Percentiles rank a stretch among this genome's conserved stretches.
Conservation (phyloP, 1,284 basidiomycete species). For the Inonotus obliquus region DNA sequence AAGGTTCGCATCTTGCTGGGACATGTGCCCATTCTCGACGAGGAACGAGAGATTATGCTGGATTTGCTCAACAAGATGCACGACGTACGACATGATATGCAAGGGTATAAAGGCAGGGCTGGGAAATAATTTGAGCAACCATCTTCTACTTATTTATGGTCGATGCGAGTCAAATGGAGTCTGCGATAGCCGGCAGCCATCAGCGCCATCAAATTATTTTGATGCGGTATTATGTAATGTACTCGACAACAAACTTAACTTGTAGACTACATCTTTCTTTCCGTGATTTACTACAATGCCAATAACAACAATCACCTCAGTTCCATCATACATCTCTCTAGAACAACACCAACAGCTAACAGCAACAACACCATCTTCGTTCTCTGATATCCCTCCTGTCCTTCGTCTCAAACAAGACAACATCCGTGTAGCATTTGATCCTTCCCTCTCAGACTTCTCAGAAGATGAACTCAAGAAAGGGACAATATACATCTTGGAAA, state of each 20-base stretch:
- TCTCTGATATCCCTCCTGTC: conserved; percentile 41
- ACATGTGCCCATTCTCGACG: conserved; percentile 51
- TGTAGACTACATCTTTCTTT: neutral
- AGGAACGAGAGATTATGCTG: conserved; percentile 59
- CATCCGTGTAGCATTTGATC: conserved; percentile 35
- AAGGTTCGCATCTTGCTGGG: conserved; percentile 44
- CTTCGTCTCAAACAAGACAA: conserved; percentile 35
- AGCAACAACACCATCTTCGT: conserved; percentile 74
- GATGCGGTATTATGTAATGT: neutral
- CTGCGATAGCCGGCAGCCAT: neutral
- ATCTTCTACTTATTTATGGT: neutral
- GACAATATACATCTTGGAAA: conserved; percentile 41
- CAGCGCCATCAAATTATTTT: neutral
- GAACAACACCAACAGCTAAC: conserved; percentile 67
- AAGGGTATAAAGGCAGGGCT: neutral
- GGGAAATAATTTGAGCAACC: neutral
- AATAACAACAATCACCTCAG: conserved; percentile 37
- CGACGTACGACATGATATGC: conserved; percentile 25
- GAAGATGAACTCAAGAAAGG: conserved; percentile 31
- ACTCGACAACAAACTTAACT: no score
- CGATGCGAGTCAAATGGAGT: neutral
- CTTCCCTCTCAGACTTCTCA: conserved; percentile 27
- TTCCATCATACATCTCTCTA: conserved; percentile 57
- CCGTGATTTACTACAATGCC: conserved; percentile 24
- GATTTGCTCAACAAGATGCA: conserved; percentile 59